These are phyloP conservation scores for Venturia oleaginea DNA, from an alignment of 2,329 filamentous ascomycete genomes.

Conservation along the genomic window DNA sequence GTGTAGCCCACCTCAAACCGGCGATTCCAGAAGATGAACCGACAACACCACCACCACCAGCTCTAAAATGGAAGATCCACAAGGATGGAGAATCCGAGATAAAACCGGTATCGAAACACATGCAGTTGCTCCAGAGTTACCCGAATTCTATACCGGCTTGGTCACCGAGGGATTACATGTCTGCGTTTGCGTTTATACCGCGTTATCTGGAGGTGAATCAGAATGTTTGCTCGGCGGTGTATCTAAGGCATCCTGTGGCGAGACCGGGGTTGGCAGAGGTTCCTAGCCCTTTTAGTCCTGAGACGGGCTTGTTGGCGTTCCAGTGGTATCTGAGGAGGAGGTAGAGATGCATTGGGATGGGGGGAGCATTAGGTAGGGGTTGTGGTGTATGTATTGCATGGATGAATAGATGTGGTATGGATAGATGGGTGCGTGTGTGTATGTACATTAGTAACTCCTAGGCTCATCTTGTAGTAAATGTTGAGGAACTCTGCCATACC, in stretches of 20 bases:
- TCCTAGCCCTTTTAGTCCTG: constrained; percentile 67
- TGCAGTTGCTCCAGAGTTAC: not conserved
- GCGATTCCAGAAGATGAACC: not conserved
- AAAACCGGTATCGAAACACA: not conserved
- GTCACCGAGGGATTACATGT: constrained; percentile 78
- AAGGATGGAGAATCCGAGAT: not conserved
- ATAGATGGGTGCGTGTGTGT: not conserved
- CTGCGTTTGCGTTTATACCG: constrained; percentile 88
- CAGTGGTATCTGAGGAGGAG: constrained; percentile 88
- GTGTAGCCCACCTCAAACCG: not conserved
- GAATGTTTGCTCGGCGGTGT: constrained; percentile 91
- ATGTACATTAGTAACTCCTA: no score
- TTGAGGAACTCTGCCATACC: not conserved
- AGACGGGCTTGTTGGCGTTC: constrained; percentile 72
- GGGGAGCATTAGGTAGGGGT: not conserved
- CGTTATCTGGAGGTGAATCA: constrained; percentile 96
- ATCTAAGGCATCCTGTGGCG: constrained; percentile 87
- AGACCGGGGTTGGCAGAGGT: constrained; percentile 64
- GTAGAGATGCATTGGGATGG: constrained; percentile 35
- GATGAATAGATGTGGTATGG: not conserved
- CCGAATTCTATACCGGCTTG: constrained; percentile 66
- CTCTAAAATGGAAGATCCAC: no score
- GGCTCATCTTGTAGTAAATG: not conserved
- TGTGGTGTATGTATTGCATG: not conserved
- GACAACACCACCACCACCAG: no score